phyloP scores from a whole-genome alignment of 2,329 filamentous ascomycete species.

The Calonectria multiphialidica region DNA sequence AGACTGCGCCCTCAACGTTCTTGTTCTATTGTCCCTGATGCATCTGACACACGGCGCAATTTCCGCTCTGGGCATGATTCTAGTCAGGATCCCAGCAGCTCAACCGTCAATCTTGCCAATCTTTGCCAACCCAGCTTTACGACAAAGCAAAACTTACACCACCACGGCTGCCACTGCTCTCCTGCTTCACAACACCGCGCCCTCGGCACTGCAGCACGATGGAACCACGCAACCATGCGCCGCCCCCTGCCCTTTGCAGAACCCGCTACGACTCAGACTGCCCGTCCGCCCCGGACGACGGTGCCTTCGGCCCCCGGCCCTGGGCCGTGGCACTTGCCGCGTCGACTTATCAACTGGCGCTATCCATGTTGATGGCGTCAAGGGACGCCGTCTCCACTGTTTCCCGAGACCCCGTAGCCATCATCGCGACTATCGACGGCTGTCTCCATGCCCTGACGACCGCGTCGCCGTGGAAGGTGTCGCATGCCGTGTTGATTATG shows the following conservation, averaged over 20 bases:
- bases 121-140: not conserved
- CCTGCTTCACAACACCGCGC: not conserved
- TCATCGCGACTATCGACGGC: not conserved
- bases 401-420: slow-evolving; percentile 7
- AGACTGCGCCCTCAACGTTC: not conserved
- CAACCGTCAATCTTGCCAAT: not conserved
- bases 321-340: not conserved
- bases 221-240: not conserved
- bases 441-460: not conserved
- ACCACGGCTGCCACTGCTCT: not conserved
- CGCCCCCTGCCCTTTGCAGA: not conserved
- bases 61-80: not conserved
- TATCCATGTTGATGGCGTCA: not conserved
- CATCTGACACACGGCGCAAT: not conserved
- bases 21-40: not conserved
- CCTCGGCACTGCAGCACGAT: not conserved
- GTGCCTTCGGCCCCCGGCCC: not conserved
- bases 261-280: slow-evolving; percentile 4
- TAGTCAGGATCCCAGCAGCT: slow-evolving; percentile 1
- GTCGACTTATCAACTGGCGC: not conserved
- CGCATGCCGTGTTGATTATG: not conserved
- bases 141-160: slow-evolving; percentile 4
- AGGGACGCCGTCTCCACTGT: slow-evolving; percentile 6
- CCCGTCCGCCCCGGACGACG: not conserved
- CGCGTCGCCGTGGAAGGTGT: not conserved